phyloP scores from a whole-genome alignment of 2,329 filamentous ascomycete species.

The Fusarium globosum region DNA sequence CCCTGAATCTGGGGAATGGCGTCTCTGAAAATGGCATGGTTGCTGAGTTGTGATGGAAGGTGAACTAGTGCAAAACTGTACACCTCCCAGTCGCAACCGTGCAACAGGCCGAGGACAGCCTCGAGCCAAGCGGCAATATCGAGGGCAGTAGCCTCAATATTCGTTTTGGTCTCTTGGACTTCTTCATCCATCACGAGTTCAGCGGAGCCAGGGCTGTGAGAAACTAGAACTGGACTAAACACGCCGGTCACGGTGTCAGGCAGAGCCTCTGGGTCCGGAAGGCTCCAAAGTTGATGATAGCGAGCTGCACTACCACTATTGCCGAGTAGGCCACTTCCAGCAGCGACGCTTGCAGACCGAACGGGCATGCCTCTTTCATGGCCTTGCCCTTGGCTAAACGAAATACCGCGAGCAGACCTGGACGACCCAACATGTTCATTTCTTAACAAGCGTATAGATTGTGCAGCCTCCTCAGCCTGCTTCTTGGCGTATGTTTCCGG shows the following conservation, averaged over 20 bases:
- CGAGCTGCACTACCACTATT: slow-evolving; percentile 42
- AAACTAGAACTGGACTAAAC: slow-evolving; percentile 64
- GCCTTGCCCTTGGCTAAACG: slow-evolving; percentile 60
- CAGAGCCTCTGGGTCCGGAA: slow-evolving; percentile 66
- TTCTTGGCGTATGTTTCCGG: slow-evolving; percentile 64
- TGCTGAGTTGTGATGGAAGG: slow-evolving; percentile 87
- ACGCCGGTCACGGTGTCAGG: slow-evolving; percentile 59
- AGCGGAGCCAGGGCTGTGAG: slow-evolving; percentile 46
- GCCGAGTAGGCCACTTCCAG: slow-evolving; percentile 48
- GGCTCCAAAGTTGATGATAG: slow-evolving; percentile 67
- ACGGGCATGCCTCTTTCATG: slow-evolving; percentile 56
- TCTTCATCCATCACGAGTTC: slow-evolving; percentile 13
- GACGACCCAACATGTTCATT: slow-evolving; percentile 54
- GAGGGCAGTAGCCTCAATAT: slow-evolving; percentile 59
- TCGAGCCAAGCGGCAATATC: slow-evolving; percentile 80
- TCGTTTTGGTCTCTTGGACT: slow-evolving; percentile 32
- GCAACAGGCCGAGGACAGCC: slow-evolving; percentile 76
- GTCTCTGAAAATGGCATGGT: slow-evolving; percentile 84
- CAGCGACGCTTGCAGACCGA: slow-evolving; percentile 56
- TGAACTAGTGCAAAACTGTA: slow-evolving; percentile 92
- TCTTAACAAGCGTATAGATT: slow-evolving; percentile 57
- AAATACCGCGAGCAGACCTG: slow-evolving; percentile 62
- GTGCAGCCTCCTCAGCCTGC: slow-evolving; percentile 62
- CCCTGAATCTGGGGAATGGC: slow-evolving; percentile 80
- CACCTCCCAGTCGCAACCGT: slow-evolving; percentile 86